Evolutionary conservation across 2,329 filamentous ascomycete species (phyloP).

Genomic region (Nothomitra cinnamomea): DNA sequence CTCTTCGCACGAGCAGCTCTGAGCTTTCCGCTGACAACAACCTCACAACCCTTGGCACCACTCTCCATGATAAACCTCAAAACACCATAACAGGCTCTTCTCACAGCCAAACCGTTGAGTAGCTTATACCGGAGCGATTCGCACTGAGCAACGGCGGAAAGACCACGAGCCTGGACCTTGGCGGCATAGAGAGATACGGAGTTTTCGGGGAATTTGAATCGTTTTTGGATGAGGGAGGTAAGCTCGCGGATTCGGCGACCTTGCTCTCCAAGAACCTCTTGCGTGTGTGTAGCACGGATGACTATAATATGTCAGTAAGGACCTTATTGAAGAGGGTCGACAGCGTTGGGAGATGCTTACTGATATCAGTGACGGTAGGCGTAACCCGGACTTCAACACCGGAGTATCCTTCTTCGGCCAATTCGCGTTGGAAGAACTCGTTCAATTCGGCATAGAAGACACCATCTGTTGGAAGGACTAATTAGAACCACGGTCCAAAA

Average conservation of each 20-base stretch:
- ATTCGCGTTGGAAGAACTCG: slow-evolving; percentile 99
- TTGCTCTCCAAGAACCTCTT: slow-evolving; percentile 99
- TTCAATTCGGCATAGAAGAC: slow-evolving; percentile 99
- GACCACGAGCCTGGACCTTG: slow-evolving; percentile 99
- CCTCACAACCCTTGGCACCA: slow-evolving; percentile 98
- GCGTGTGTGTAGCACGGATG: slow-evolving; percentile 99
- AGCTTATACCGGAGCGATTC: slow-evolving; percentile 99
- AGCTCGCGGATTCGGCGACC: slow-evolving; percentile 99
- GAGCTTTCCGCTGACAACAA: slow-evolving; percentile 98
- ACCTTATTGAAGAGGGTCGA: neutral
- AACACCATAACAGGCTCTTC: slow-evolving; percentile 98
- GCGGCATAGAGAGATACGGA: slow-evolving; percentile 98
- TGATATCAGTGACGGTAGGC: slow-evolving; percentile 99
- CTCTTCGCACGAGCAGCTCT: slow-evolving; percentile 97
- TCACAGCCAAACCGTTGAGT: slow-evolving; percentile 96
- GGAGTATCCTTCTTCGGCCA: slow-evolving; percentile 99
- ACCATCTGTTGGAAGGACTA: slow-evolving; percentile 43
- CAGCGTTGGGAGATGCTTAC: slow-evolving; percentile 25
- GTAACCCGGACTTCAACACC: slow-evolving; percentile 99
- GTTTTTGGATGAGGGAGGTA: slow-evolving; percentile 99
- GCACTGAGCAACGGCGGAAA: slow-evolving; percentile 99
- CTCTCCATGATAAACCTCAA: slow-evolving; percentile 99
- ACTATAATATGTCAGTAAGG: slow-evolving; percentile 26
- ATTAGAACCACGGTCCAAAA: neutral
- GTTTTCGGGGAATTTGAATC: slow-evolving; percentile 99